A percentile compares a stretch with the other conserved stretches of the same genome.
Conservation (phyloP, 495 filamentous ascomycete genomes). For the Cenococcum geophilum region DNA sequence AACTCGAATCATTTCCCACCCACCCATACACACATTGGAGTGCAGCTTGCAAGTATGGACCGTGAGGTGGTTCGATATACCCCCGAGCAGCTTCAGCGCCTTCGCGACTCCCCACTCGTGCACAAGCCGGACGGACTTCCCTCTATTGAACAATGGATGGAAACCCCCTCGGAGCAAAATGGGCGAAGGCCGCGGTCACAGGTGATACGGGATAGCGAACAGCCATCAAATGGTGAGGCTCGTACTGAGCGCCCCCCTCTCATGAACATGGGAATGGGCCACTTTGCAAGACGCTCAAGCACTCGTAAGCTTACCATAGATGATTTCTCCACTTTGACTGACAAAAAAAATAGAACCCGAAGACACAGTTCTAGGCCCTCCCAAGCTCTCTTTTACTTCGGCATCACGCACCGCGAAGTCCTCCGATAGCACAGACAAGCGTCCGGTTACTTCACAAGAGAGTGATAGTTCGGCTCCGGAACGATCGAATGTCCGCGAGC, state of each 20-base stretch:
- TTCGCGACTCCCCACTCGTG: conserved; percentile 80
- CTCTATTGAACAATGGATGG: conserved; percentile 96
- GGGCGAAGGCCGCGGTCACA: conserved; percentile 19
- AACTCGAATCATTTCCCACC: neutral
- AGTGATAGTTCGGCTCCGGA: conserved; percentile 21
- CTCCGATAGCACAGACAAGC: conserved; percentile 16
- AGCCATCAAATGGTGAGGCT: conserved; percentile 12
- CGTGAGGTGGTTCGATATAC: conserved; percentile 59
- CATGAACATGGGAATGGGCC: conserved; percentile 38
- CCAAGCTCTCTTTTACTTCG: conserved; percentile 80
- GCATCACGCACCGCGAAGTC: conserved; percentile 47
- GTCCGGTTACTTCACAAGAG: conserved; percentile 1
- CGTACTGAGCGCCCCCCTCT: conserved; percentile 19
- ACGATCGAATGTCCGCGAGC: conserved; percentile 17
- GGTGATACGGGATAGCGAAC: conserved; percentile 11
- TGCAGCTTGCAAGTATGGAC: conserved; percentile 23
- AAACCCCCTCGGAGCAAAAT: conserved; percentile 36
- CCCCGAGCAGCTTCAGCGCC: conserved; percentile 65
- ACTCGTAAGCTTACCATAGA: conserved; percentile 42
- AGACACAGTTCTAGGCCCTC: conserved; percentile 84
- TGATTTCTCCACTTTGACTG: conserved; percentile 16
- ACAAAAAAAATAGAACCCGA: conserved; percentile 49
- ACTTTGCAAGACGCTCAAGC: conserved; percentile 59
- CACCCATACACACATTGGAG: neutral
- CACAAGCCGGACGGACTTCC: conserved; percentile 74